Percentiles rank a stretch among this genome's conserved stretches.
phyloP scores from a whole-genome alignment of 1,284 basidiomycete species.

The Polyporus tsugae region DNA sequence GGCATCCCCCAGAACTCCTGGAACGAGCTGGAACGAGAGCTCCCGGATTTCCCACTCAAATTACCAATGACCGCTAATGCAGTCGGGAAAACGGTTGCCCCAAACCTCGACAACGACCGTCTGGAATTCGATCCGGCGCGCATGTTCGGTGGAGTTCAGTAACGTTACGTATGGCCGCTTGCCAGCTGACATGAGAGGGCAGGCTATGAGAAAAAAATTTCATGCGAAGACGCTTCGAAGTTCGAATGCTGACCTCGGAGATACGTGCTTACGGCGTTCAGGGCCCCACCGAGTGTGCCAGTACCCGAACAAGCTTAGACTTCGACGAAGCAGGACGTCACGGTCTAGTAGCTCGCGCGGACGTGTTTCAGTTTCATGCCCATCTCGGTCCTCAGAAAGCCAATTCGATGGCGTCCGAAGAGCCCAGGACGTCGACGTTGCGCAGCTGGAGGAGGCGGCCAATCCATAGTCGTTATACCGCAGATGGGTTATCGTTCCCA shows the following conservation, averaged over 20 bases:
- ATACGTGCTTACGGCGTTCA: neutral
- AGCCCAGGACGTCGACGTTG: neutral
- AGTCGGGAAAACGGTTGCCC: neutral
- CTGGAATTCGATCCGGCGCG: neutral
- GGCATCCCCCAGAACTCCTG: neutral
- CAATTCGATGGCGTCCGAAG: neutral
- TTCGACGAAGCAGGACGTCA: neutral
- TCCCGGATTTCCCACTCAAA: neutral
- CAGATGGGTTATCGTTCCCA: conserved; percentile 9
- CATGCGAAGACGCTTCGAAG: neutral
- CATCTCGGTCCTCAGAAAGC: neutral
- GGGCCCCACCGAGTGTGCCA: neutral
- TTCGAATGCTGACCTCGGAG: neutral
- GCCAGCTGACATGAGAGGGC: neutral
- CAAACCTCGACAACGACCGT: neutral
- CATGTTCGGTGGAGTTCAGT: neutral
- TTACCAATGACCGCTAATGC: neutral
- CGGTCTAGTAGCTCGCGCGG: neutral
- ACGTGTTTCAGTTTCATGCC: conserved; percentile 5
- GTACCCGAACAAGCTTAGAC: neutral
- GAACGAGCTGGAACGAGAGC: neutral
- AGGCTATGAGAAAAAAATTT: neutral
- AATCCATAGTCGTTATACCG: neutral
- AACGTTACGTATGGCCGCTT: neutral
- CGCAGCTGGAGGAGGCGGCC: neutral